A percentile compares a stretch with the other conserved stretches of the same genome.
These are phyloP conservation scores for Rhodotorula mucilaginosa DNA, from an alignment of 1,284 basidiomycete genomes.

Conservation along the genomic window DNA sequence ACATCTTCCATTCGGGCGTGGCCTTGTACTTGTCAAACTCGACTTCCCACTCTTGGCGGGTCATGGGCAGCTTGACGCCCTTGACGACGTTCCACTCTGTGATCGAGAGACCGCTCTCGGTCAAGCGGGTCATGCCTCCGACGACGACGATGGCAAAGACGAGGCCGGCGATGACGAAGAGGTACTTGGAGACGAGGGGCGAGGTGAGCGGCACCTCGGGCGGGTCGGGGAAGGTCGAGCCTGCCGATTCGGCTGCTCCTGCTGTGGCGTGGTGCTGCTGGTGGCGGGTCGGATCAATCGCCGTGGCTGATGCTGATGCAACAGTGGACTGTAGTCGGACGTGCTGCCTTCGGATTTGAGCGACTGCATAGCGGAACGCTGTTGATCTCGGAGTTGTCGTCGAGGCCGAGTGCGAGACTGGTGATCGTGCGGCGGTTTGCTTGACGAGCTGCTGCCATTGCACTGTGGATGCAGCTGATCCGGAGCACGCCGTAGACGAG, in stretches of 20 bases:
- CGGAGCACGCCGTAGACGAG: not conserved
- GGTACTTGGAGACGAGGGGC: conserved; percentile 71
- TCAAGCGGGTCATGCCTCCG: conserved; percentile 92
- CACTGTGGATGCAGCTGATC: not conserved
- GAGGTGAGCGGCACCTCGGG: conserved; percentile 62
- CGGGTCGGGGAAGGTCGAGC: conserved; percentile 17
- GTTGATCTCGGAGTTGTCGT: too few relatives aligned
- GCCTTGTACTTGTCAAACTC: conserved; percentile 95
- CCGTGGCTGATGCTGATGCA: not conserved
- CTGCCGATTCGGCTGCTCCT: conserved; percentile 39
- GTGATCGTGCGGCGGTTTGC: not conserved
- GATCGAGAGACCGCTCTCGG: conserved; percentile 95
- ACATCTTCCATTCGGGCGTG: conserved; percentile 95
- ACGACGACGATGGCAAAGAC: conserved; percentile 92
- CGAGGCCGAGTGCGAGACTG: too few relatives aligned
- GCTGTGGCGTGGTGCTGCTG: not conserved
- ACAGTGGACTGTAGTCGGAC: too few relatives aligned
- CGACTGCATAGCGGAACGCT: too few relatives aligned
- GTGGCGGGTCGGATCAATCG: conserved; percentile 1
- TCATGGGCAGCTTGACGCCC: conserved; percentile 80
- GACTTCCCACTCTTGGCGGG: conserved; percentile 71
- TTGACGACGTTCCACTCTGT: conserved; percentile 97
- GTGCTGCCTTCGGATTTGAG: too few relatives aligned
- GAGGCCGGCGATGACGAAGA: conserved; percentile 75
- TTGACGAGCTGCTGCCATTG: not conserved